These are phyloP conservation scores for Amanita polypyramis DNA, from an alignment of 768 basidiomycete species.

Conservation along the genomic window DNA sequence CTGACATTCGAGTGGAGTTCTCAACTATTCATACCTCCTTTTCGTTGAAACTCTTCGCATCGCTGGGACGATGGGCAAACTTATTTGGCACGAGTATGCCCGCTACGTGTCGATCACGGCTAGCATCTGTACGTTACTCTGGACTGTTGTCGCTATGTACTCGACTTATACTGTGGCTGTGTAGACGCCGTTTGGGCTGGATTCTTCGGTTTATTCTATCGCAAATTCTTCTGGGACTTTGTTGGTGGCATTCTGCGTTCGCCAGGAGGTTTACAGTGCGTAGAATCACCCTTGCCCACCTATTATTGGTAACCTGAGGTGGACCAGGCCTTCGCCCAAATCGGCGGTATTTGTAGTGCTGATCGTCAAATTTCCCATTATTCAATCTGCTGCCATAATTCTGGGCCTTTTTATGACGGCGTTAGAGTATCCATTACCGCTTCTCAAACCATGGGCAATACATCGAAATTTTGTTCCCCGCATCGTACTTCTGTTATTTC, in stretches of 20 bases:
- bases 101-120: conserved; percentile 61
- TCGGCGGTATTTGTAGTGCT: conserved; percentile 55
- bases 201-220: conserved; percentile 73
- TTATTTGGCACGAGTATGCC: conserved; percentile 74
- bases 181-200: conserved; percentile 73
- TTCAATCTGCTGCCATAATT: conserved; percentile 60
- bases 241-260: conserved; percentile 69
- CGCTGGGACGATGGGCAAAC: conserved; percentile 51
- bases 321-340: conserved; percentile 46
- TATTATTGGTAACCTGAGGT: background rate
- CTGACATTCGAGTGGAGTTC: conserved; percentile 28
- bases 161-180: background rate
- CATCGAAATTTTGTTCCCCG: conserved; percentile 58
- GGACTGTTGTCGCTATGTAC: too few relatives aligned
- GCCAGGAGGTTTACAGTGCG: conserved; percentile 74
- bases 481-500: conserved; percentile 53
- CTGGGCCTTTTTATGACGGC: conserved; percentile 48
- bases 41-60: conserved; percentile 12
- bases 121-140: conserved; percentile 53
- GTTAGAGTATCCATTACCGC: conserved; percentile 64
- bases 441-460: conserved; percentile 40
- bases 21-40: conserved; percentile 15
- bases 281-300: conserved; percentile 12
- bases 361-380: conserved; percentile 68
- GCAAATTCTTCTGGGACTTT: conserved; percentile 97